phyloP scores from a whole-genome alignment of 768 basidiomycete species.

The Suillus placidus region DNA sequence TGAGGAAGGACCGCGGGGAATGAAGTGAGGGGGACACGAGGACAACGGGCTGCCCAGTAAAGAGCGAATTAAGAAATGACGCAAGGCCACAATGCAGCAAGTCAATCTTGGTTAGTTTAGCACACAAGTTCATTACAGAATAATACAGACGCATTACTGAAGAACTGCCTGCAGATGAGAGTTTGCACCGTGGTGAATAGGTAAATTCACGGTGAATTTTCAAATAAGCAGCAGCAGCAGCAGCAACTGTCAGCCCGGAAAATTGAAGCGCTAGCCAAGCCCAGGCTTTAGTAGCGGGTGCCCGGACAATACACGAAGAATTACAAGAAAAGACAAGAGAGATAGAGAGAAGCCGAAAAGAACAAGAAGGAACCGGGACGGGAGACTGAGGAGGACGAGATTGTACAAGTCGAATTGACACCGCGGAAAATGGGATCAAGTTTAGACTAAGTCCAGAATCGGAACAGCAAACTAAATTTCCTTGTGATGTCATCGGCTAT shows the following conservation, averaged over 20 bases:
- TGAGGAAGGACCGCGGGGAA: constrained; percentile 29
- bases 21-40: constrained; percentile 32
- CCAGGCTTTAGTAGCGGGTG: not conserved
- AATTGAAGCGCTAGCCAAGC: not conserved
- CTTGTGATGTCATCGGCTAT: constrained; percentile 32
- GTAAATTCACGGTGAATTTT: constrained; percentile 12
- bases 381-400: not conserved
- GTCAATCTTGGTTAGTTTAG: constrained; percentile 17
- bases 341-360: not conserved
- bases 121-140: constrained; percentile 23
- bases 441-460: constrained; percentile 26
- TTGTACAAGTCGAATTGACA: constrained; percentile 17
- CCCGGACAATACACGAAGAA: not conserved
- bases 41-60: constrained; percentile 26
- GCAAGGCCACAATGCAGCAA: constrained; percentile 21
- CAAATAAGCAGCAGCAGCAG: constrained; percentile 1
- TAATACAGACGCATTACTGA: constrained; percentile 21
- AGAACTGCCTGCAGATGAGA: constrained; percentile 8
- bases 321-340: constrained; percentile 4
- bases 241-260: no score
- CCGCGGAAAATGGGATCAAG: constrained; percentile 14
- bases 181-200: constrained; percentile 8
- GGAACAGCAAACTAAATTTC: constrained; percentile 7
- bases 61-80: constrained; percentile 25
- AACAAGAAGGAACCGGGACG: not conserved